Evolutionary conservation across 768 basidiomycete genomes (phyloP).

Genomic region (Agrocybe pediades): DNA sequence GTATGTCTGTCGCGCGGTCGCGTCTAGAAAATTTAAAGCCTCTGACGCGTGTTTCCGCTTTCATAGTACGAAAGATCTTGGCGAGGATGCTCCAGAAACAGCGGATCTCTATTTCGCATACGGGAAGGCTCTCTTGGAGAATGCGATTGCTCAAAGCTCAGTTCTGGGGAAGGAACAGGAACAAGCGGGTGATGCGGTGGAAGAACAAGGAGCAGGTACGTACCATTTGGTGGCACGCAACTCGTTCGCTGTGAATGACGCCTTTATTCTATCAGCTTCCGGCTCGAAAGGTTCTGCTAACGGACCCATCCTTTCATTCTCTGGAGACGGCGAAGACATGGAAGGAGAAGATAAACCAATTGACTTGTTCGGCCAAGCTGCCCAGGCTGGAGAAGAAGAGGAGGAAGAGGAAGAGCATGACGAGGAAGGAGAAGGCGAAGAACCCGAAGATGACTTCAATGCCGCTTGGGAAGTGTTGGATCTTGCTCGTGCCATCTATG

Average conservation of each 20-base stretch:
- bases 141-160: slow-evolving; percentile 81
- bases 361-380: slow-evolving; percentile 64
- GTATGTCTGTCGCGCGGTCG: slow-evolving; percentile 3
- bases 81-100: slow-evolving; percentile 79
- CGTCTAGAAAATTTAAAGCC: slow-evolving; percentile 6
- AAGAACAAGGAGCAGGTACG: slow-evolving; percentile 40
- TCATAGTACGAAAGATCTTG: slow-evolving; percentile 67
- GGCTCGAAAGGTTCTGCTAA: slow-evolving; percentile 37
- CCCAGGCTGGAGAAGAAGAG: slow-evolving; percentile 45
- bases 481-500: slow-evolving; percentile 85
- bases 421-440: slow-evolving; percentile 67
- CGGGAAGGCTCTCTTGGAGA: slow-evolving; percentile 91
- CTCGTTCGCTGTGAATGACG: slow-evolving; percentile 2
- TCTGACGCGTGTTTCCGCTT: slow-evolving; percentile 20
- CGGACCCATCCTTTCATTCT: slow-evolving; percentile 74
- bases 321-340: slow-evolving; percentile 77
- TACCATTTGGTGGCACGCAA: slow-evolving; percentile 2
- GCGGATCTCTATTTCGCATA: slow-evolving; percentile 91
- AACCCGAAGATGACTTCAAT: slow-evolving; percentile 96
- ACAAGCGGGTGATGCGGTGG: slow-evolving; percentile 56
- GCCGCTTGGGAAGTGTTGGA: slow-evolving; percentile 99
- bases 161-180: slow-evolving; percentile 94
- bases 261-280: slow-evolving; percentile 22
- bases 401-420: slow-evolving; percentile 58
- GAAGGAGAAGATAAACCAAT: slow-evolving; percentile 51